Evolutionary conservation across 345 rosid species (phyloP), one percentile per base, ranked within the genome.

Genomic region (Populus tremula): DNA sequence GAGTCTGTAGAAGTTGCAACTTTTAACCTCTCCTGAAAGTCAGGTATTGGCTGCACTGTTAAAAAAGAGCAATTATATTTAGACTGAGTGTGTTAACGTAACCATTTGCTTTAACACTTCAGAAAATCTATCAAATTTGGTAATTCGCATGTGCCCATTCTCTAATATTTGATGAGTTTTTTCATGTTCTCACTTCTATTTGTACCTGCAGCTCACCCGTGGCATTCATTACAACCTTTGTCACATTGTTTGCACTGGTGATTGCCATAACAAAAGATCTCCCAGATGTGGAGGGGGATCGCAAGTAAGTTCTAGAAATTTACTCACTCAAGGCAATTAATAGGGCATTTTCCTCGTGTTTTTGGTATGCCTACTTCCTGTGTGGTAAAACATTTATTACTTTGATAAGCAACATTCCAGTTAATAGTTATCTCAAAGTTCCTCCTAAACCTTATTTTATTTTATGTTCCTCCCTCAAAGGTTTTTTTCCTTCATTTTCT

Each of bases 251-350:
- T 77, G 99, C 99, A 0, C 83, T 92, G 75, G 99, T 95, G 76
- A 93, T 95, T 77, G 99, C 98, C 77, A 90, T 95, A 80, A 93
- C 99, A 53, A 92, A 92, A 82, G 99, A 95, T 87, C 97, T 95
- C 80, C 96, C 98, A 47, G 97, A 93, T 79, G 96, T 93, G 36
- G 99, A 95, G 79, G 99, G 99, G 62, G 99, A 93, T 89, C 94
- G 93, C 84, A 93, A 92, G 99, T 95, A 88, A 88, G 94, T 82
- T 29, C 53, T 25, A 8, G 20, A 29, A 4, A 25, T 56, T 36
- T 66, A 1, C 64, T 20, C n/a, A 41, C 53, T 67, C 50, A 53
- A 56, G 36, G 25, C 29, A 20, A 72, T 45, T 11, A 17, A 50
- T 65, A 21, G 9, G 70, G 45, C 20, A 25, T 65, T 64, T 35